Conservation (phyloP, 225 moss, liverwort and hornwort genomes). For the Lunularia cruciata region DNA sequence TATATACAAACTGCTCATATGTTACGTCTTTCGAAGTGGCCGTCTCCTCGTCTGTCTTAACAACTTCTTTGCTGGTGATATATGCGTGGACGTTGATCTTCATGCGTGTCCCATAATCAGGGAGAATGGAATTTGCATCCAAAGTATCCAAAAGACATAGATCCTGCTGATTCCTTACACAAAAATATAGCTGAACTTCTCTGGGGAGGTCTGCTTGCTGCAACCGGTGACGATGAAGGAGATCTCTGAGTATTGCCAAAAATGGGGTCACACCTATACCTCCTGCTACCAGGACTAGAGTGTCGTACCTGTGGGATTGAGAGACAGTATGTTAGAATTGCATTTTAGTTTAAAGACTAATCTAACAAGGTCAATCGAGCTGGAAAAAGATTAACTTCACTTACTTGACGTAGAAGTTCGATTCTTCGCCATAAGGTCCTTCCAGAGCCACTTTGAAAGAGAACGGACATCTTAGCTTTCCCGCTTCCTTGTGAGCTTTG, state of each 20-base stretch:
- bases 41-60: too few species aligned
- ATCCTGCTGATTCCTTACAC: constrained; percentile 36
- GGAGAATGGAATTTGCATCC: constrained; percentile 9
- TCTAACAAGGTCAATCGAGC: neutral
- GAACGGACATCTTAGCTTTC: constrained; percentile 33
- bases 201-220: constrained; percentile 39
- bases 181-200: constrained; percentile 50
- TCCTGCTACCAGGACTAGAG: constrained; percentile 58
- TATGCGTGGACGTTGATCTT: constrained; percentile 6
- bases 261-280: constrained; percentile 71
- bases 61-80: constrained; percentile 10
- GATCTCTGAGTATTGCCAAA: constrained; percentile 51
- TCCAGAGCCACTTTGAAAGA: constrained; percentile 39
- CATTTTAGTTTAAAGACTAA: too few species aligned
- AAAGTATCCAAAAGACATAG: constrained; percentile 28
- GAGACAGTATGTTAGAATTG: neutral
- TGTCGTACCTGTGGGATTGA: constrained; percentile 33
- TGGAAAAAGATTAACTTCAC: neutral
- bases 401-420: constrained; percentile 40
- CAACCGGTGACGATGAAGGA: constrained; percentile 47
- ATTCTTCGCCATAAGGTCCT: constrained; percentile 61
- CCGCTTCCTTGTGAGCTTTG: constrained; percentile 13
- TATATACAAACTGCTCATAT: neutral
- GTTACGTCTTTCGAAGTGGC: neutral
- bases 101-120: constrained; percentile 16